These are phyloP conservation scores for Geotrichum restrictum DNA, from an alignment of 1,139 yeast species.

Conservation along the genomic window DNA sequence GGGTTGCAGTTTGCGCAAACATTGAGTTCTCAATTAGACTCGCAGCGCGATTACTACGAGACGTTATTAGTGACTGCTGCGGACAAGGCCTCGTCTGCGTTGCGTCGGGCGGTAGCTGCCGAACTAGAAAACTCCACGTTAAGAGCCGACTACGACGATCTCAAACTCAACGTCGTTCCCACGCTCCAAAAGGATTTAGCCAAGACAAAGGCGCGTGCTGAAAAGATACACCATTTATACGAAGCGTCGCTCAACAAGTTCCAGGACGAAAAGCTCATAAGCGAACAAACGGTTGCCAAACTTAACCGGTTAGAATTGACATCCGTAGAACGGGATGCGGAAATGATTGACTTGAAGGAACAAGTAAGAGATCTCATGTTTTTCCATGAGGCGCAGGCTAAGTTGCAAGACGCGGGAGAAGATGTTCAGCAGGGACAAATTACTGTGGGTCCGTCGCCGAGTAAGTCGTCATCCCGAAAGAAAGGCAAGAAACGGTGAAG, in stretches of 20 bases:
- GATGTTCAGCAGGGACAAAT: conserved; percentile 71
- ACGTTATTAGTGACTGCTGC: conserved; percentile 48
- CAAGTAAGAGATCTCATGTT: conserved; percentile 82
- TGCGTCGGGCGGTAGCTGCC: conserved; percentile 41
- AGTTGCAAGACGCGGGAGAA: conserved; percentile 63
- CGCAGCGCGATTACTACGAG: conserved; percentile 87
- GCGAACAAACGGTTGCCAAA: conserved; percentile 55
- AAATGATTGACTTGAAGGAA: conserved; percentile 47
- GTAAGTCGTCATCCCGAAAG: conserved; percentile 6
- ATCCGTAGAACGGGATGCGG: conserved; percentile 44
- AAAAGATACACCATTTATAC: conserved; percentile 32
- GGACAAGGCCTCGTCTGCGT: conserved; percentile 33
- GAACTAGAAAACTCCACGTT: conserved; percentile 33
- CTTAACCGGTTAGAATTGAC: conserved; percentile 48
- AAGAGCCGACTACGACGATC: conserved; percentile 22
- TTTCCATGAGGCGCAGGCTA: conserved; percentile 67
- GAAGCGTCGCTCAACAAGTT: conserved; percentile 35
- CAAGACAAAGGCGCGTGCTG: conserved; percentile 39
- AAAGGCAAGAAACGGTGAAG: conserved; percentile 17
- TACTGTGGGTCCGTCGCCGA: conserved; percentile 39
- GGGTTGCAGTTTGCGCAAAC: conserved; percentile 79
- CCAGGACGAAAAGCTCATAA: conserved; percentile 50
- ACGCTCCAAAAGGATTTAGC: conserved; percentile 25
- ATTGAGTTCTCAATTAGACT: conserved; percentile 73
- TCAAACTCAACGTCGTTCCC: conserved; percentile 21